phyloP scores from a whole-genome alignment of 495 filamentous ascomycete species.

The Penicillium manginii region DNA sequence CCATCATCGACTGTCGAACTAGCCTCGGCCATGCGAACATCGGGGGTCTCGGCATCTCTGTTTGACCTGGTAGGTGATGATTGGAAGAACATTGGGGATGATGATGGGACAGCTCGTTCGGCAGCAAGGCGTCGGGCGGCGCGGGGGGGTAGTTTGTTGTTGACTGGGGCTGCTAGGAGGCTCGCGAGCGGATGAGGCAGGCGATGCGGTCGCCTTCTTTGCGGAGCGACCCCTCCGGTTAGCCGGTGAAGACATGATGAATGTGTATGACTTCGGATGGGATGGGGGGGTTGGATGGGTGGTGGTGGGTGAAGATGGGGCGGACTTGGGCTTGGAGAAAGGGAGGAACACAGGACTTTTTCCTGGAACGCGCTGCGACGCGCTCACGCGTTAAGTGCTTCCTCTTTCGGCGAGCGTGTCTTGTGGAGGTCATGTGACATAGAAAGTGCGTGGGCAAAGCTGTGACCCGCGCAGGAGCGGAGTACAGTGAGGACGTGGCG shows the following conservation, averaged over 20 bases:
- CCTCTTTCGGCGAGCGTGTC: slow-evolving; percentile 35
- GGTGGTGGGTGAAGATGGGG: slow-evolving; percentile 15
- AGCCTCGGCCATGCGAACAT: slow-evolving; percentile 54
- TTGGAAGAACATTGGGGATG: slow-evolving; percentile 82
- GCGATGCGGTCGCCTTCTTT: slow-evolving; percentile 46
- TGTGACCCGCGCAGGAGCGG: neutral
- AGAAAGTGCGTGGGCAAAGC: too few species aligned
- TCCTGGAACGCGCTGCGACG: slow-evolving; percentile 36
- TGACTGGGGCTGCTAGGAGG: slow-evolving; percentile 43
- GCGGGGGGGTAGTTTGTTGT: slow-evolving; percentile 49
- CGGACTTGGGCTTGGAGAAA: slow-evolving; percentile 25
- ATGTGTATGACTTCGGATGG: slow-evolving; percentile 14
- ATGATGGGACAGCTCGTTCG: slow-evolving; percentile 54
- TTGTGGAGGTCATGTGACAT: slow-evolving; percentile 5
- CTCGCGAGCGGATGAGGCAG: slow-evolving; percentile 46
- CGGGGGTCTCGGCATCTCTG: slow-evolving; percentile 58
- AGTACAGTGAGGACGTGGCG: neutral
- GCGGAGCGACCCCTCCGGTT: slow-evolving; percentile 47
- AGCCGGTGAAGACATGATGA: slow-evolving; percentile 54
- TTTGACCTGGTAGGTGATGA: slow-evolving; percentile 70
- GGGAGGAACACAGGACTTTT: slow-evolving; percentile 27
- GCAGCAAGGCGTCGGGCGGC: slow-evolving; percentile 47
- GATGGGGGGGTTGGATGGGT: slow-evolving; percentile 6
- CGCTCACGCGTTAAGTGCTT: slow-evolving; percentile 48
- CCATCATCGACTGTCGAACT: slow-evolving; percentile 65